These are phyloP conservation scores for Rhynchosporium agropyri DNA, from an alignment of 2,329 filamentous ascomycete species.

Conservation along the genomic window DNA sequence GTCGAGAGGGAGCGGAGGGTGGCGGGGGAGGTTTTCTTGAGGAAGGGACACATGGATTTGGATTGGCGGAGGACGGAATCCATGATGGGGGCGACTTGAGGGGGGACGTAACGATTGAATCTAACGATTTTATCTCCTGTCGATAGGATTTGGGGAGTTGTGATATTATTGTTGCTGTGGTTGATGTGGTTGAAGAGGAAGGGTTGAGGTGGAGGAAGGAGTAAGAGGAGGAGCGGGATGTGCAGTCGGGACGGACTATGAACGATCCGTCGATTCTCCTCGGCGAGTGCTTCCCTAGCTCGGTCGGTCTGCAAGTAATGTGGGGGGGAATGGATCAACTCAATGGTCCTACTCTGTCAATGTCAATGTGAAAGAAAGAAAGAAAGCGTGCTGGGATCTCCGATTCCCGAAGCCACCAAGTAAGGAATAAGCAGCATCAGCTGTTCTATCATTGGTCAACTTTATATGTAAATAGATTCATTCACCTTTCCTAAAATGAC, in stretches of 20 bases:
- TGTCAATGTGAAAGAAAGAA: no score
- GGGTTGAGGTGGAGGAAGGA: neutral
- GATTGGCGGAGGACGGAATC: slow-evolving; percentile 94
- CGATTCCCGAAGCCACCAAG: neutral
- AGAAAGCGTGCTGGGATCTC: neutral
- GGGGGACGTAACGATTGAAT: neutral
- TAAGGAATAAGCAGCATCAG: slow-evolving; percentile 11
- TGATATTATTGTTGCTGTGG: neutral
- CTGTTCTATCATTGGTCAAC: neutral
- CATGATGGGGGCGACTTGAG: slow-evolving; percentile 58
- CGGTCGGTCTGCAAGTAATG: neutral
- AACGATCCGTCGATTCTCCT: slow-evolving; percentile 9
- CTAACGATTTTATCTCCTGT: slow-evolving; percentile 12
- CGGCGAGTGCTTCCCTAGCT: neutral
- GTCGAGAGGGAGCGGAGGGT: slow-evolving; percentile 88
- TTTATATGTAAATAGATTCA: neutral
- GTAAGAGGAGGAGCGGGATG: neutral
- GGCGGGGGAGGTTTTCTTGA: slow-evolving; percentile 90
- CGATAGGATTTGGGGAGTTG: slow-evolving; percentile 17
- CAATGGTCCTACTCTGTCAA: no score
- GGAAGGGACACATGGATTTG: slow-evolving; percentile 94
- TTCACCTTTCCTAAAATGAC: slow-evolving; percentile 5
- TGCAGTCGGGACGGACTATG: slow-evolving; percentile 13
- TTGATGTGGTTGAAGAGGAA: neutral
- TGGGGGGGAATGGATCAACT: neutral